Conservation (phyloP, 768 basidiomycete genomes). For the Suillus clintonianus region DNA sequence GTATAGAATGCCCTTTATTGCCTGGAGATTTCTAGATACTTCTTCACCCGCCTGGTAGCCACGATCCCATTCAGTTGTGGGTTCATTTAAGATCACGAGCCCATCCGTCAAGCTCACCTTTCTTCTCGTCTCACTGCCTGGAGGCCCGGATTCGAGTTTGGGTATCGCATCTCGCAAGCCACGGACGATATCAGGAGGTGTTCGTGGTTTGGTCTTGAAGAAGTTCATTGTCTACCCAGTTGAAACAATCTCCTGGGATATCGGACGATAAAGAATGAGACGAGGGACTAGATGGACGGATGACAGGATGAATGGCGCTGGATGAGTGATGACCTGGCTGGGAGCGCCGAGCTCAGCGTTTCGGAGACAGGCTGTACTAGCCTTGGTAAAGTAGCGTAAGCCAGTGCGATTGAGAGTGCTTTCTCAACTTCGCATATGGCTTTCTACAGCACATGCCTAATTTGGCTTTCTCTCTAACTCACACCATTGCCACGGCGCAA, state of each 20-base stretch:
- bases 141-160: conserved; percentile 70
- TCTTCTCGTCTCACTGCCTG: conserved; percentile 74
- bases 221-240: conserved; percentile 69
- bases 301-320: conserved; percentile 1
- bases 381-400: neutral
- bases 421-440: neutral
- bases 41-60: conserved; percentile 78
- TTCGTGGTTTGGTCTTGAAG: conserved; percentile 89
- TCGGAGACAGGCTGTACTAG: conserved; percentile 5
- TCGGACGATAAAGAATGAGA: neutral
- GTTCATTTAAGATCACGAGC: neutral
- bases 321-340: neutral
- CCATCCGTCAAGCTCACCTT: conserved; percentile 55
- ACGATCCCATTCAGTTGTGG: conserved; percentile 1
- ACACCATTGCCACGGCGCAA: neutral
- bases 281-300: neutral
- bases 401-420: conserved; percentile 4
- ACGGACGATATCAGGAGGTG: conserved; percentile 85
- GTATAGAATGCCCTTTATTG: conserved; percentile 84
- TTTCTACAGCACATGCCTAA: conserved; percentile 2
- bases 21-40: conserved; percentile 84
- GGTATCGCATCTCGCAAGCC: conserved; percentile 78
- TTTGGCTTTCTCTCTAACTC: neutral
- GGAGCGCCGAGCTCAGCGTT: neutral
- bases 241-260: conserved; percentile 3